These are phyloP conservation scores for Abrus pulchellus DNA, from an alignment of 306 rosid genomes.

Conservation along the genomic window DNA sequence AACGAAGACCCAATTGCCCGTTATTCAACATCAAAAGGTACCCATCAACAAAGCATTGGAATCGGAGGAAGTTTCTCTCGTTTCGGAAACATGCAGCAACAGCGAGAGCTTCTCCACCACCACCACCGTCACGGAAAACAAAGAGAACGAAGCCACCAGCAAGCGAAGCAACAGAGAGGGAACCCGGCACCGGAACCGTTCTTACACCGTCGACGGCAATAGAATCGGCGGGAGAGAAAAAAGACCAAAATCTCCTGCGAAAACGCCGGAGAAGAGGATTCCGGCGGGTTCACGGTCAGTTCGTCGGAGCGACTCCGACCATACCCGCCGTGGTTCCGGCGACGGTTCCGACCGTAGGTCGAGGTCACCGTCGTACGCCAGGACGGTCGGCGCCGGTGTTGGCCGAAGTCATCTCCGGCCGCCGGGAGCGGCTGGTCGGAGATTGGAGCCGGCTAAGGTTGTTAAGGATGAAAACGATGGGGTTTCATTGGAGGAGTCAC, in stretches of 20 bases:
- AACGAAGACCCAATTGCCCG: conserved; percentile 49
- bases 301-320: conserved; percentile 57
- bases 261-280: conserved; percentile 54
- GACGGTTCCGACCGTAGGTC: conserved; percentile 56
- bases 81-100: conserved; percentile 65
- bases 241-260: conserved; percentile 53
- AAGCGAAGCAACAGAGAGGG: conserved; percentile 58
- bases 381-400: conserved; percentile 39
- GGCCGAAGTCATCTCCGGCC: conserved; percentile 52
- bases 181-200: conserved; percentile 59
- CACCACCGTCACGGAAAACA: conserved; percentile 63
- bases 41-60: conserved; percentile 38
- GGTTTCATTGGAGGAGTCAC: conserved; percentile 63
- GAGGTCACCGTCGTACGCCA: conserved; percentile 77
- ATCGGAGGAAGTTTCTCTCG: conserved; percentile 62
- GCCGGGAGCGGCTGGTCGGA: conserved; percentile 45
- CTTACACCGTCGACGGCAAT: conserved; percentile 56
- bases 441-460: conserved; percentile 31
- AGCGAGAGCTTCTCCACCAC: conserved; percentile 73
- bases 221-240: conserved; percentile 52
- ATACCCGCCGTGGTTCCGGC: conserved; percentile 55
- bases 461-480: conserved; percentile 48
- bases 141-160: conserved; percentile 84
- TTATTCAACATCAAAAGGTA: neutral
- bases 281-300: conserved; percentile 43